Evolutionary conservation across 2,329 filamentous ascomycete genomes (phyloP), one percentile per base, ranked within the genome.

Genomic region (Ophiostoma ulmi): DNA sequence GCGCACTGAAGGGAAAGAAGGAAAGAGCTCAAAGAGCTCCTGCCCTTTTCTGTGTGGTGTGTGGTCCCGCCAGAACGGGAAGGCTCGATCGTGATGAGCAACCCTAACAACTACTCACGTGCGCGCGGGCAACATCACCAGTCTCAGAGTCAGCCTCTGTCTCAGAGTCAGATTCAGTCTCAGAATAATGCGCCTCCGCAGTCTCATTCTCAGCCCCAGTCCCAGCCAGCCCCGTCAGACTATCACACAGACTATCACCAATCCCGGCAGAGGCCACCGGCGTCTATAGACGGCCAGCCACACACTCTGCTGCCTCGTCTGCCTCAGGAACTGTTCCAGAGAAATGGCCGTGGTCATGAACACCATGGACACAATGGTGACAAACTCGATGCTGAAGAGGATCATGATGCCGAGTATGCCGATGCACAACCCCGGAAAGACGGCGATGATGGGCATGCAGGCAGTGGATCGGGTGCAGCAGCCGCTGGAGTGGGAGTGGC

Each of bases 1-100:
- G n/a, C n/a, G 52, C 52, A 22, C 8, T 58, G 22, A 26, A 22
- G 52, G 52, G 11, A 14, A 58, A 26, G 52, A n/a, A 20, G 41
- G 38, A 39, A 39, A 44, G 41, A 17, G 14, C 41, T 5, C 41
- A 44, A 14, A 44, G 41, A 44, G 41, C 41, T 13, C 41, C 41
- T 44, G 41, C 41, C 11, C 38, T 39, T 39, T 39, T 39, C 38
- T 39, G 38, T 39, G 38, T 39, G 44, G 44, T 58, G 52, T 10
- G 52, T 31, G 52, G 52, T 58, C 52, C 52, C 52, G 52, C 52
- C 52, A 26, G 22, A 58, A 58, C 52, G 52, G 52, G 52, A 58
- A 58, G 52, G 52, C 52, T 58, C 52, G 52, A 26, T 26, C 52
- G 52, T 26, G 52, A 58, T 58, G 52, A 58, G 52, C 52, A 58